phyloP scores from a whole-genome alignment of 202 grass and related monocot species.

The Brachypodium distachyon region DNA sequence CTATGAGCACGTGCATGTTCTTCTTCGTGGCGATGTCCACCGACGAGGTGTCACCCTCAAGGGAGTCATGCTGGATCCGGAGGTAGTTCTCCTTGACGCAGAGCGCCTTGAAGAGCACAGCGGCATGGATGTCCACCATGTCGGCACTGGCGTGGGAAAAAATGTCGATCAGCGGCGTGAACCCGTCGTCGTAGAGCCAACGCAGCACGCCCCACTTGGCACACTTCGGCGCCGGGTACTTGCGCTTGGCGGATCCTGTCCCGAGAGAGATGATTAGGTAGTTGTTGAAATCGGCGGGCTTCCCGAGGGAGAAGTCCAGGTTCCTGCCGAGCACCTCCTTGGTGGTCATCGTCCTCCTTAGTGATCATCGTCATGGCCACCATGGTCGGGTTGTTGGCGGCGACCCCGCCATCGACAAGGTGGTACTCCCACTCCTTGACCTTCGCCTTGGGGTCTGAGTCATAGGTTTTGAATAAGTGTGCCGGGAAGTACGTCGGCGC shows the following conservation, averaged over 20 bases:
- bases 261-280: conserved; percentile 58
- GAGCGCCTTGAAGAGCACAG: conserved; percentile 38
- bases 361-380: conserved; percentile 33
- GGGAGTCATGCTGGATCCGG: too few species aligned
- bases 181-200: conserved; percentile 40
- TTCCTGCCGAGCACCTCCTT: conserved; percentile 39
- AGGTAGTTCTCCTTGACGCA: conserved; percentile 21
- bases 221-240: conserved; percentile 35
- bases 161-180: conserved; percentile 48
- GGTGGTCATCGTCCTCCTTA: too few species aligned
- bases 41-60: too few species aligned
- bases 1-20: conserved; percentile 45
- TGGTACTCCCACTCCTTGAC: conserved; percentile 8
- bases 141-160: conserved; percentile 47
- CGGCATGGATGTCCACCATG: conserved; percentile 55
- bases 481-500: conserved; percentile 59
- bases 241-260: conserved; percentile 34
- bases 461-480: conserved; percentile 35
- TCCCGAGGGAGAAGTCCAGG: conserved; percentile 24
- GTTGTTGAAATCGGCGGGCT: conserved; percentile 29
- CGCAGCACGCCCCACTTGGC: conserved; percentile 44
- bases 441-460: too few species aligned
- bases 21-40: conserved; percentile 45
- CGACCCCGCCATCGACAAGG: conserved; percentile 50
- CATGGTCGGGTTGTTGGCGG: too few species aligned